Conservation (phyloP, 2,329 filamentous ascomycete genomes). For the Cladosporium colombiae region DNA sequence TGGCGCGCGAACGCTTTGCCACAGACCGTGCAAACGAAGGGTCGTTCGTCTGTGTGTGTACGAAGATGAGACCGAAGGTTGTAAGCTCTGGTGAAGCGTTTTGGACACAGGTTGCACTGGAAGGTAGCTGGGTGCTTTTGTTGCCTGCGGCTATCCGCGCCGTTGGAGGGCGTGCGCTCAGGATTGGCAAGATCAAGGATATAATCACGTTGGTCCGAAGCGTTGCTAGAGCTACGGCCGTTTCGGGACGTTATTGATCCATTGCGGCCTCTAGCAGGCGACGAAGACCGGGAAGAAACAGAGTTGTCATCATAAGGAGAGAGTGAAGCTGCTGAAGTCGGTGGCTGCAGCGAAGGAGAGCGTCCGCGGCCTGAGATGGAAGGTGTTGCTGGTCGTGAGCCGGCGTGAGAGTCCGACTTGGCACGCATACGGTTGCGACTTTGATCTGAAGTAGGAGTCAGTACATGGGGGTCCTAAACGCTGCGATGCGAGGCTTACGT, state of each 20-base stretch:
- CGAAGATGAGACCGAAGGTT: constrained; percentile 93
- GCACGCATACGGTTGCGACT: constrained; percentile 57
- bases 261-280: constrained; percentile 43
- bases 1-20: constrained; percentile 97
- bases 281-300: constrained; percentile 47
- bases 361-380: constrained; percentile 37
- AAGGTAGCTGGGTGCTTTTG: constrained; percentile 98
- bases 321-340: constrained; percentile 32
- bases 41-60: constrained; percentile 95
- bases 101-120: constrained; percentile 89
- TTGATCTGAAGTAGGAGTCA: constrained; percentile 28
- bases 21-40: constrained; percentile 95
- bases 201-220: constrained; percentile 65
- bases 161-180: constrained; percentile 69
- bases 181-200: constrained; percentile 91
- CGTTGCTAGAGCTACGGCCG: constrained; percentile 53
- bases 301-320: constrained; percentile 45
- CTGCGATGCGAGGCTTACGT: constrained; percentile 47
- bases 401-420: constrained; percentile 62
- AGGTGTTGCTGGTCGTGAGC: constrained; percentile 48
- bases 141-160: constrained; percentile 70
- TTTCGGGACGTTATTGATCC: constrained; percentile 42
- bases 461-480: not conserved
- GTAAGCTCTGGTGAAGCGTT: constrained; percentile 94
- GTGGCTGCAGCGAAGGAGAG: constrained; percentile 38